These are phyloP conservation scores for Ploettnerulaceae sp. DNA, from an alignment of 2,329 filamentous ascomycete species.

Conservation along the genomic window DNA sequence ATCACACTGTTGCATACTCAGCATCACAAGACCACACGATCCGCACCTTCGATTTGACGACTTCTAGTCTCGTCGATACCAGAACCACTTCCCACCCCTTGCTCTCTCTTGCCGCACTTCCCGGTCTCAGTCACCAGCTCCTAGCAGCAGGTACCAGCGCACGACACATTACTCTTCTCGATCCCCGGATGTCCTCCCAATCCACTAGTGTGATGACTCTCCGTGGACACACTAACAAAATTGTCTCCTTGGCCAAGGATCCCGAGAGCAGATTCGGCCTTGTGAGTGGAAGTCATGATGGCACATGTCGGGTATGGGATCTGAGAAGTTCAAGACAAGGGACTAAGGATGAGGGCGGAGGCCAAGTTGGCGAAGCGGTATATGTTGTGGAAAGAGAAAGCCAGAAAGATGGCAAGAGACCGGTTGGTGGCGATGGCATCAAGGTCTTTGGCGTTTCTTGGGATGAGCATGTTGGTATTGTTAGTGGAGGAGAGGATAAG, in stretches of 20 bases:
- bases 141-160: constrained; percentile 75
- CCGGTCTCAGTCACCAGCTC: constrained; percentile 47
- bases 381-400: constrained; percentile 73
- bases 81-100: constrained; percentile 80
- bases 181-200: constrained; percentile 74
- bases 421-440: constrained; percentile 70
- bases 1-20: constrained; percentile 86
- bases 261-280: constrained; percentile 71
- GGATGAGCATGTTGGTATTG: constrained; percentile 82
- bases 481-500: constrained; percentile 90
- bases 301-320: constrained; percentile 92
- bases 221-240: constrained; percentile 77
- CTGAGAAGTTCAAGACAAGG: constrained; percentile 63
- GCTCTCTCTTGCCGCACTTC: constrained; percentile 71
- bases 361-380: constrained; percentile 65
- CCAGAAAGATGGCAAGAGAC: constrained; percentile 55
- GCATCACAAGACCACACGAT: constrained; percentile 87
- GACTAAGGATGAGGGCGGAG: constrained; percentile 53
- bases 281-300: constrained; percentile 85
- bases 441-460: constrained; percentile 89
- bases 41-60: constrained; percentile 86
- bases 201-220: constrained; percentile 85
- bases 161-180: constrained; percentile 86
- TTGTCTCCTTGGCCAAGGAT: constrained; percentile 45
- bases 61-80: constrained; percentile 70